phyloP scores from a whole-genome alignment of 1,139 yeast genomes.

The Pichia inconspicua region DNA sequence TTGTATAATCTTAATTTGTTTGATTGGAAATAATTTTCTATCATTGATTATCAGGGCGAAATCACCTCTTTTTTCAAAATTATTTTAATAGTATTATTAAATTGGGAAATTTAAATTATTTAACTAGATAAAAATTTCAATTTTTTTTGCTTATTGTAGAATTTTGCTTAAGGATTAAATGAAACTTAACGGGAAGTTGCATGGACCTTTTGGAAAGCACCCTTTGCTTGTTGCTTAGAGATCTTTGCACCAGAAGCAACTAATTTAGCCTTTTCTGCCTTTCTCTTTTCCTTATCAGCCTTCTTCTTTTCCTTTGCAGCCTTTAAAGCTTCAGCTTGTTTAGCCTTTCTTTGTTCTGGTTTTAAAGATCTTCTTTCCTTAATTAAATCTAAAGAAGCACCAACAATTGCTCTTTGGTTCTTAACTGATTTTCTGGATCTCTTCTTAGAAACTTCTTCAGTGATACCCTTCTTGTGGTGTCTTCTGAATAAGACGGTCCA shows the following conservation, averaged over 20 bases:
- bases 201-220: conserved; percentile 93
- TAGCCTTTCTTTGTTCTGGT: conserved; percentile 97
- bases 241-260: conserved; percentile 66
- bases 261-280: conserved; percentile 84
- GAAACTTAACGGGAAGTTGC: conserved; percentile 84
- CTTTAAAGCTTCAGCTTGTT: conserved; percentile 85
- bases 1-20: neutral
- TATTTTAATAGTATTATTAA: neutral
- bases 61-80: neutral
- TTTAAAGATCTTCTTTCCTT: conserved; percentile 94
- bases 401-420: conserved; percentile 98
- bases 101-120: conserved; percentile 1
- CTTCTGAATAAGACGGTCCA: conserved; percentile 99
- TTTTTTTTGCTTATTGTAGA: neutral
- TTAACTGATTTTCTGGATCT: conserved; percentile 96
- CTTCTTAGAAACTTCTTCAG: conserved; percentile 97
- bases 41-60: no score
- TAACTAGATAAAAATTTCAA: conserved; percentile 1
- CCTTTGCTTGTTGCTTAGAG: conserved; percentile 84
- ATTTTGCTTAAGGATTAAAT: neutral
- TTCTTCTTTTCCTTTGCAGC: conserved; percentile 95
- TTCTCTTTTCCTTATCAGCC: conserved; percentile 88
- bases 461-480: conserved; percentile 99
- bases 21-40: neutral
- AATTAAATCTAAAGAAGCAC: conserved; percentile 97